Evolutionary conservation across 441 rosid genomes (phyloP).

Genomic region (Adansonia rubrostipa): DNA sequence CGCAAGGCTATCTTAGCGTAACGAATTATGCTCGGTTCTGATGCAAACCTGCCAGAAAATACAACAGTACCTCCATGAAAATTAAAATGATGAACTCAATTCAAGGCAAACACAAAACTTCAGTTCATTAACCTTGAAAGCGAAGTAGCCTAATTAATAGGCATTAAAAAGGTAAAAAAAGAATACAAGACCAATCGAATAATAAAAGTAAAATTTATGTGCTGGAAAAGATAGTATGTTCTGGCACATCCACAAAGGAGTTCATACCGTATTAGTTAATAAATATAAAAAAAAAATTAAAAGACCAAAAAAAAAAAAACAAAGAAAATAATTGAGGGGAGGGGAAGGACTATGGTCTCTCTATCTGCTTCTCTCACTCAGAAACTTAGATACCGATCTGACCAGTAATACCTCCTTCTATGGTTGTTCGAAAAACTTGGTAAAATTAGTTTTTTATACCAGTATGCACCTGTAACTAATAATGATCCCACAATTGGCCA

Average conservation of each 20-base stretch:
- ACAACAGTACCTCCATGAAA: background rate
- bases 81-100: slow-evolving; percentile 8
- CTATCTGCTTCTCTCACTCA: background rate
- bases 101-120: slow-evolving; percentile 14
- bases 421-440: background rate
- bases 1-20: slow-evolving; percentile 64
- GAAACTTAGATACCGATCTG: background rate
- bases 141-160: background rate
- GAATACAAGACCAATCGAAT: background rate
- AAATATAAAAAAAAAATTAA: background rate
- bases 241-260: background rate
- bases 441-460: background rate
- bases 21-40: slow-evolving; percentile 40
- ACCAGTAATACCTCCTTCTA: slow-evolving; percentile 1
- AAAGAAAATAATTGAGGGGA: background rate
- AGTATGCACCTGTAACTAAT: slow-evolving; percentile 5
- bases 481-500: background rate
- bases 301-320: background rate
- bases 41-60: slow-evolving; percentile 47
- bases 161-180: background rate
- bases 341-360: background rate
- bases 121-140: background rate
- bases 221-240: background rate
- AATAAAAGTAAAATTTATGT: background rate
- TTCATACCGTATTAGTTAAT: background rate